Conservation (phyloP, 306 rosid species). For the Corylus avellana region DNA sequence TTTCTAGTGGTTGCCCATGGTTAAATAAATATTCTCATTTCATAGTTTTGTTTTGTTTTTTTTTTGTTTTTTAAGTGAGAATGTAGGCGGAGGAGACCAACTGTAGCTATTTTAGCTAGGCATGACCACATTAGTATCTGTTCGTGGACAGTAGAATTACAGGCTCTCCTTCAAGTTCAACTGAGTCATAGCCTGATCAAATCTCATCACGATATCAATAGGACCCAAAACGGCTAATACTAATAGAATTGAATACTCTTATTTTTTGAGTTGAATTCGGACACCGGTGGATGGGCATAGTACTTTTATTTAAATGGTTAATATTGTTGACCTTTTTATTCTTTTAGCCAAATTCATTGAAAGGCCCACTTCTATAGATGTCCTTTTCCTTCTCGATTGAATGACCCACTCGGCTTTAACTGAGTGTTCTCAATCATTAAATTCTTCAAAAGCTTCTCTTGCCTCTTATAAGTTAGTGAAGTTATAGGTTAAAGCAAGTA, state of each 20-base stretch:
- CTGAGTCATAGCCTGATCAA: no score
- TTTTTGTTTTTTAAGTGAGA: no score
- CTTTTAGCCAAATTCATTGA: background rate
- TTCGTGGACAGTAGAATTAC: no score
- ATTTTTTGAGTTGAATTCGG: no score
- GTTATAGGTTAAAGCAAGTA: background rate
- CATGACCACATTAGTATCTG: no score
- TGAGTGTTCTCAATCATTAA: background rate
- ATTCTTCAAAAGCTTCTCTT: background rate
- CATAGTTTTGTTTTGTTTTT: background rate
- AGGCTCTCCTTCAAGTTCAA: no score
- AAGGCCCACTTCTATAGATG: background rate
- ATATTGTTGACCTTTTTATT: background rate
- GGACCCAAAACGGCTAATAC: no score
- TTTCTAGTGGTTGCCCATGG: background rate
- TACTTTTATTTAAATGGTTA: background rate
- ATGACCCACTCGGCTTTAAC: background rate
- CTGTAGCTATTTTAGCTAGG: no score
- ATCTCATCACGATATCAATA: no score
- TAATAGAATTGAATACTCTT: no score
- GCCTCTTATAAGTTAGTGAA: background rate
- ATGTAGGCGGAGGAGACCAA: no score
- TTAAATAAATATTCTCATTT: background rate
- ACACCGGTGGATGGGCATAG: background rate
- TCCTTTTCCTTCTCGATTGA: background rate